Conservation (phyloP, 2,329 filamentous ascomycete genomes). For the Capronia epimyces region DNA sequence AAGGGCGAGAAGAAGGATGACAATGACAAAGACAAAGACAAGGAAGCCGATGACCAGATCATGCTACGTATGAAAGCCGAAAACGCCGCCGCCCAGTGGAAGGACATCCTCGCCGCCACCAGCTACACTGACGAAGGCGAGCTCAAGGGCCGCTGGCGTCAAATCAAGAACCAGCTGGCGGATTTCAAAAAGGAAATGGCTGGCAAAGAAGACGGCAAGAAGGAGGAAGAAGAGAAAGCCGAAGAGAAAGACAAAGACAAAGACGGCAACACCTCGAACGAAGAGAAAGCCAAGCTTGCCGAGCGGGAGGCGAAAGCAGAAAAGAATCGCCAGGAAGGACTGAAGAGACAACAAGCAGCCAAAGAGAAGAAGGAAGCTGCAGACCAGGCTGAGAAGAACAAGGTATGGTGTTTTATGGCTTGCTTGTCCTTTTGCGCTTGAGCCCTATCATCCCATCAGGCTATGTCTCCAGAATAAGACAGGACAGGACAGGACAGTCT, state of each 20-base stretch:
- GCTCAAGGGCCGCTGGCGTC: slow-evolving; percentile 25
- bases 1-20: slow-evolving; percentile 5
- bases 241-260: slow-evolving; percentile 7
- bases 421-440: background rate
- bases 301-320: slow-evolving; percentile 2
- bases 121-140: slow-evolving; percentile 14
- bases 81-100: slow-evolving; percentile 24
- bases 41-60: slow-evolving; percentile 27
- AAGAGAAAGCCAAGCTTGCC: slow-evolving; percentile 4
- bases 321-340: slow-evolving; percentile 5
- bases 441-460: background rate
- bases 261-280: slow-evolving; percentile 1
- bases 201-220: slow-evolving; percentile 3
- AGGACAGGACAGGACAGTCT: no score
- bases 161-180: slow-evolving; percentile 20
- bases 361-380: slow-evolving; percentile 9
- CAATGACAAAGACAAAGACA: slow-evolving; percentile 11
- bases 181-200: slow-evolving; percentile 9
- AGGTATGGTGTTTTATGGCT: slow-evolving; percentile 1
- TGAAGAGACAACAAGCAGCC: slow-evolving; percentile 7
- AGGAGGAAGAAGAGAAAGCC: slow-evolving; percentile 9
- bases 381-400: slow-evolving; percentile 2
- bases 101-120: slow-evolving; percentile 22
- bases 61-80: slow-evolving; percentile 29
- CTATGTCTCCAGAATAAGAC: no score